phyloP scores from a whole-genome alignment of 2,329 filamentous ascomycete genomes.

The Aureobasidium sp. region DNA sequence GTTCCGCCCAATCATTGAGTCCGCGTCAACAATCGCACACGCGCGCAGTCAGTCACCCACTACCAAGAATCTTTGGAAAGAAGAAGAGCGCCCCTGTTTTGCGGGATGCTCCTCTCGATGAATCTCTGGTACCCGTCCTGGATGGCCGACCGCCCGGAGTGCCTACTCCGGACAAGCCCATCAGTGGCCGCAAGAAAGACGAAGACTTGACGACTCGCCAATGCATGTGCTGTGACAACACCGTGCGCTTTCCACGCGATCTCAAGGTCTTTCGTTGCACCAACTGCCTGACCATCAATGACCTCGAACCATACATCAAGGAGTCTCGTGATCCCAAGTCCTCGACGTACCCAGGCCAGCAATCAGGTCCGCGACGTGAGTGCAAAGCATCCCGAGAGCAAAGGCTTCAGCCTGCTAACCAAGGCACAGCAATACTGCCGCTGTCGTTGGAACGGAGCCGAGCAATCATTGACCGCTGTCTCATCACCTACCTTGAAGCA shows the following conservation, averaged over 20 bases:
- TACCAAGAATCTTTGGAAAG: constrained; percentile 63
- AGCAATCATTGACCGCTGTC: constrained; percentile 49
- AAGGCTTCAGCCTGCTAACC: neutral
- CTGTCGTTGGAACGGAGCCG: constrained; percentile 57
- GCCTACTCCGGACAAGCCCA: constrained; percentile 22
- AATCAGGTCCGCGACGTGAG: constrained; percentile 7
- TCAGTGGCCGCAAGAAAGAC: constrained; percentile 28
- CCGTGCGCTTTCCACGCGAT: constrained; percentile 70
- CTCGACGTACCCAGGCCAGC: neutral
- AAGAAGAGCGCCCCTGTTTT: constrained; percentile 38
- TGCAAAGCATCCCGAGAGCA: neutral
- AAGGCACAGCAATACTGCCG: constrained; percentile 25
- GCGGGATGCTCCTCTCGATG: constrained; percentile 24
- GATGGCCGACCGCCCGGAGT: constrained; percentile 28
- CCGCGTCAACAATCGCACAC: constrained; percentile 10
- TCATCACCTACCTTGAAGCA: constrained; percentile 44
- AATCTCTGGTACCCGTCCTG: constrained; percentile 37
- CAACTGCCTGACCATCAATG: constrained; percentile 78
- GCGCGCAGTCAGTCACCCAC: constrained; percentile 58
- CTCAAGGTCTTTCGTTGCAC: constrained; percentile 73
- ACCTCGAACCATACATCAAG: constrained; percentile 42
- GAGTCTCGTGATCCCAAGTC: neutral
- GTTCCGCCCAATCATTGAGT: constrained; percentile 3
- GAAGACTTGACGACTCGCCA: constrained; percentile 59
- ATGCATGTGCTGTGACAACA: constrained; percentile 80